Percentiles rank a stretch among this genome's conserved stretches.
Evolutionary conservation across 2,329 filamentous ascomycete genomes (phyloP).

Genomic region (Ophiostoma sp.): DNA sequence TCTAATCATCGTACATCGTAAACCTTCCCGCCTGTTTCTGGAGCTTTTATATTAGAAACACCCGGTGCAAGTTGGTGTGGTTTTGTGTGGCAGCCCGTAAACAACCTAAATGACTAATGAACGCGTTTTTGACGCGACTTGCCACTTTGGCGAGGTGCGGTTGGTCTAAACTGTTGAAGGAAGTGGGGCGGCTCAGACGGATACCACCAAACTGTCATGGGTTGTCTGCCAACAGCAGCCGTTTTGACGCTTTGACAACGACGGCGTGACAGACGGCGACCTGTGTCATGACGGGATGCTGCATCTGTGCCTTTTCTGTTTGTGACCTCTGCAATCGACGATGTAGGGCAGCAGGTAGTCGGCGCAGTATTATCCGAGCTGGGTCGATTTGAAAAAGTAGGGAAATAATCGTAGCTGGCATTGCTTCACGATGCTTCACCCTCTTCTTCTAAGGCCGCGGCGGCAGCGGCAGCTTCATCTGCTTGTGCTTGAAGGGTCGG

Average conservation of each 20-base stretch:
- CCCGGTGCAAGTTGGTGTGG: not conserved
- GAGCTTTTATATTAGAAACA: not conserved
- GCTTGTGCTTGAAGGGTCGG: conserved; percentile 62
- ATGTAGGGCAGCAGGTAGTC: not conserved
- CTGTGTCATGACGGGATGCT: not conserved
- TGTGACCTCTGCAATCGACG: not conserved
- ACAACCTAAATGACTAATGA: conserved; percentile 22
- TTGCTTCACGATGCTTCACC: conserved; percentile 1
- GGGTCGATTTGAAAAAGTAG: not conserved
- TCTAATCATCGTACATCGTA: not conserved
- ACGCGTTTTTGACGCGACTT: conserved; percentile 25
- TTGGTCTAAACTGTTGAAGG: not conserved
- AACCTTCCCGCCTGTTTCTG: not conserved
- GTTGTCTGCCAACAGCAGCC: not conserved
- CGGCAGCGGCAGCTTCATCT: conserved; percentile 49
- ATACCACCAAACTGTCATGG: not conserved
- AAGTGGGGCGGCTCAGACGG: not conserved
- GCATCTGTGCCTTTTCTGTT: not conserved
- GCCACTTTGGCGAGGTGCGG: not conserved
- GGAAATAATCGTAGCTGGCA: not conserved
- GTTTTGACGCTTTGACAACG: not conserved
- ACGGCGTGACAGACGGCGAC: not conserved
- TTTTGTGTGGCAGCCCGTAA: not conserved
- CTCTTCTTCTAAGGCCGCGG: conserved; percentile 39
- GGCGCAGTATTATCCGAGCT: not conserved